Conservation (phyloP, 2,329 filamentous ascomycete species). For the Fonsecaea nubica region DNA sequence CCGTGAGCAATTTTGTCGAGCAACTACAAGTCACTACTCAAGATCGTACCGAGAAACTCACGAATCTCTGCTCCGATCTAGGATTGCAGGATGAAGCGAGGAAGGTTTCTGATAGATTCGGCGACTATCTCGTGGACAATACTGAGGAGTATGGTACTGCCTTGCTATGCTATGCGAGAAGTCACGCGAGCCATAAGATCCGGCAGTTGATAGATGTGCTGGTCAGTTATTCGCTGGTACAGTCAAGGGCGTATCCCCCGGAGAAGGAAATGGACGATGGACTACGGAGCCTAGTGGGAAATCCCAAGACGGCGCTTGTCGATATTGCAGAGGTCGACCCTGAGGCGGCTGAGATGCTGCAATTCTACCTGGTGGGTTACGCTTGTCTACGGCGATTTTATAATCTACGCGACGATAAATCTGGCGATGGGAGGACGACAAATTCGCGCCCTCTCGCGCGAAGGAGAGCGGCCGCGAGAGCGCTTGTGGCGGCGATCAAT, state of each 20-base stretch:
- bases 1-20: conserved; percentile 75
- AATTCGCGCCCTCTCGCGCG: conserved; percentile 59
- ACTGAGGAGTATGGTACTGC: conserved; percentile 83
- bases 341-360: conserved; percentile 81
- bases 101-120: conserved; percentile 84
- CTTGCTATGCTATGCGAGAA: conserved; percentile 87
- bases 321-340: conserved; percentile 75
- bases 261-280: conserved; percentile 73
- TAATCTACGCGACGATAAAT: conserved; percentile 77
- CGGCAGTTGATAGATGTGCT: conserved; percentile 85
- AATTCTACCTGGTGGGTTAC: conserved; percentile 87
- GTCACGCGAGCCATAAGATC: conserved; percentile 78
- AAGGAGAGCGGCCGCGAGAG: conserved; percentile 73
- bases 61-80: conserved; percentile 76
- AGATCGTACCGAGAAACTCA: conserved; percentile 78
- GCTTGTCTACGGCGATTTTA: conserved; percentile 91
- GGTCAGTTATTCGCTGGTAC: conserved; percentile 83
- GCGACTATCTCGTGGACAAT: conserved; percentile 74
- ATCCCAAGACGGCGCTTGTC: conserved; percentile 74
- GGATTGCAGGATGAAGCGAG: conserved; percentile 80
- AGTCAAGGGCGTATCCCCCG: conserved; percentile 80
- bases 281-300: conserved; percentile 71
- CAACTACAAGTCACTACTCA: conserved; percentile 74
- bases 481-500: conserved; percentile 80
- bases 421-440: conserved; percentile 41